phyloP scores from a whole-genome alignment of 176 grass and related monocot genomes.

The Stipa capillata region DNA sequence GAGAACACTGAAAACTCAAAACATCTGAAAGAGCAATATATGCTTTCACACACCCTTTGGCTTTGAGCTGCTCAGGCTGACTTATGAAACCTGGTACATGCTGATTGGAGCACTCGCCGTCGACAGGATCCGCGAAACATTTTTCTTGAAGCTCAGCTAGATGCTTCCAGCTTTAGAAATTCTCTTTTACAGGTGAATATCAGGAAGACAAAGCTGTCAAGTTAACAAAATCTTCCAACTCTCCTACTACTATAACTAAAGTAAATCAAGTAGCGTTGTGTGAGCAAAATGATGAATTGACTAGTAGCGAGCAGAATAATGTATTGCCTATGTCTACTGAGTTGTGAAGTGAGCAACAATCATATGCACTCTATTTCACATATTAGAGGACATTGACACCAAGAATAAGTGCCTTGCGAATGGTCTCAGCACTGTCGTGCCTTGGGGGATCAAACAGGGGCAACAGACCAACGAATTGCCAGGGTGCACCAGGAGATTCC shows the following conservation, averaged over 20 bases:
- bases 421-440: slow-evolving; percentile 98
- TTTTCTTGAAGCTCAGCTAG: not conserved
- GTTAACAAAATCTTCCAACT: not conserved
- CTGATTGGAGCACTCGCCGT: slow-evolving; percentile 21
- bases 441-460: slow-evolving; percentile 95
- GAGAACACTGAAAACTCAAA: not conserved
- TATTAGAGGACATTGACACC: slow-evolving; percentile 98
- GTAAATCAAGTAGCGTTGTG: not conserved
- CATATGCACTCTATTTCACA: too few species aligned
- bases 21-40: not conserved
- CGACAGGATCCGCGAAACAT: not conserved
- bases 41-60: slow-evolving; percentile 28
- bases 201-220: not conserved
- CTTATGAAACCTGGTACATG: slow-evolving; percentile 93
- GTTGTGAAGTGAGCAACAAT: too few species aligned
- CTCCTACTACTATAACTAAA: not conserved
- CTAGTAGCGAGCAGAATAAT: too few species aligned
- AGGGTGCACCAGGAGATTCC: slow-evolving; percentile 67
- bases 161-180: not conserved
- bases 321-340: too few species aligned
- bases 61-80: slow-evolving; percentile 77
- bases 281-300: too few species aligned
- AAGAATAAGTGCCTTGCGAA: slow-evolving; percentile 87
- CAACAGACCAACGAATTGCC: slow-evolving; percentile 91
- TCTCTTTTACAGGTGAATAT: not conserved